Evolutionary conservation across 73 alveolate species (phyloP).

Genomic region (Symbiodinium natans): DNA sequence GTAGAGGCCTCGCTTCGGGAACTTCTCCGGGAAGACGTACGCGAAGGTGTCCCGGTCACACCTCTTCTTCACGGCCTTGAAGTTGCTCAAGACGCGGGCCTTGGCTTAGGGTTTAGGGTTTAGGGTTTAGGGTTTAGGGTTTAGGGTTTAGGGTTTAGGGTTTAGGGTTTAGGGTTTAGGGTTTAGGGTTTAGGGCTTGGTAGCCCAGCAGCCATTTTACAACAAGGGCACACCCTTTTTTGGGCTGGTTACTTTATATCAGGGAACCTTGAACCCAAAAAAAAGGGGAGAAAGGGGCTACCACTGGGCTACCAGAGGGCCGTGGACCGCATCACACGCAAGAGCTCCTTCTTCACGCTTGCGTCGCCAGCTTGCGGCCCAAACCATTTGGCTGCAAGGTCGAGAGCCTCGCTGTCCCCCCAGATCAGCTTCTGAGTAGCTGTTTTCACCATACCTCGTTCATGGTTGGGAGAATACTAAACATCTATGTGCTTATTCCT

Average conservation of each 20-base stretch:
- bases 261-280: too few relatives aligned
- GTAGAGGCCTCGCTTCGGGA: conserved; percentile 6
- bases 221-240: too few relatives aligned
- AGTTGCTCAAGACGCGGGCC: background rate
- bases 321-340: background rate
- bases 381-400: background rate
- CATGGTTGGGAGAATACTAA: too few relatives aligned
- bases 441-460: background rate
- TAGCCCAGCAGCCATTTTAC: too few relatives aligned
- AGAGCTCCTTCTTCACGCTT: conserved; percentile 17
- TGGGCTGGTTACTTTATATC: too few relatives aligned
- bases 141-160: too few relatives aligned
- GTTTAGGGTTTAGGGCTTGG: background rate
- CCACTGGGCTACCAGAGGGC: too few relatives aligned
- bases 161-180: too few relatives aligned
- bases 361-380: background rate
- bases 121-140: background rate
- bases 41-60: conserved; percentile 13
- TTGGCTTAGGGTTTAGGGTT: too few relatives aligned
- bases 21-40: background rate
- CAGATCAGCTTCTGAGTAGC: background rate
- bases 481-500: too few relatives aligned
- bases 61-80: conserved; percentile 1
- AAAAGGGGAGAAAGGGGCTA: too few relatives aligned
- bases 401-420: background rate